These are phyloP conservation scores for Chamaecyparis obtusa DNA, from an alignment of 75 land plant genomes.

Conservation along the genomic window DNA sequence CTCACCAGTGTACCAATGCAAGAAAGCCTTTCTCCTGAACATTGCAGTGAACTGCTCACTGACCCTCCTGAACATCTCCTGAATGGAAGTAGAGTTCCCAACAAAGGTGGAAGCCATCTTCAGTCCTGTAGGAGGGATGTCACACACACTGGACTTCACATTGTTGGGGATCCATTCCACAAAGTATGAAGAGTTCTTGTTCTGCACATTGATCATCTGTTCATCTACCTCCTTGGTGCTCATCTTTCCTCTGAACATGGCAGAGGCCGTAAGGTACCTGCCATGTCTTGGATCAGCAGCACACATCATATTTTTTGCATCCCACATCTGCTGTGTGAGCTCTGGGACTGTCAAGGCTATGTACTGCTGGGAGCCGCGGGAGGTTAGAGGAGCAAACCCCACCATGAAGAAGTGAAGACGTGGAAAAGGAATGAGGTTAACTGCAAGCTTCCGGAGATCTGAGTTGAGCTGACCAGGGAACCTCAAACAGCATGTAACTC, in stretches of 20 bases:
- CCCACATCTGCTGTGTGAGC: constrained; percentile 62
- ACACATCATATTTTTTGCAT: constrained; percentile 47
- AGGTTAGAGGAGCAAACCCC: constrained; percentile 34
- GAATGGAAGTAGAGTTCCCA: constrained; percentile 42
- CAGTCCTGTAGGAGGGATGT: constrained; percentile 44
- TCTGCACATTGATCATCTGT: constrained; percentile 47
- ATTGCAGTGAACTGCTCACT: constrained; percentile 60
- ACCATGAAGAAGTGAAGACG: constrained; percentile 52
- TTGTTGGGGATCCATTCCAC: constrained; percentile 62
- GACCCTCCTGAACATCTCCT: constrained; percentile 55
- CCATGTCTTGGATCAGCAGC: constrained; percentile 40
- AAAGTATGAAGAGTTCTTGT: constrained; percentile 60
- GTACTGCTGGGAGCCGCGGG: constrained; percentile 41
- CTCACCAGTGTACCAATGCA: constrained; percentile 56
- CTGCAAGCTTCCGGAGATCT: constrained; percentile 36
- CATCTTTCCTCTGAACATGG: constrained; percentile 54
- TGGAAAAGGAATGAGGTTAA: constrained; percentile 48
- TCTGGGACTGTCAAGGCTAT: constrained; percentile 46
- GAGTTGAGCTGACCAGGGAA: constrained; percentile 54
- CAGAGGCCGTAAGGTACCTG: constrained; percentile 46
- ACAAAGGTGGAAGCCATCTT: constrained; percentile 31
- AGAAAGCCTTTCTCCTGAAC: constrained; percentile 52
- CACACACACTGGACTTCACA: constrained; percentile 50
- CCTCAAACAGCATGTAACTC: constrained; percentile 50
- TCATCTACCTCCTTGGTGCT: constrained; percentile 58